Evolutionary conservation across 2,329 filamentous ascomycete species (phyloP).

Genomic region (Colletotrichum theobromicola): DNA sequence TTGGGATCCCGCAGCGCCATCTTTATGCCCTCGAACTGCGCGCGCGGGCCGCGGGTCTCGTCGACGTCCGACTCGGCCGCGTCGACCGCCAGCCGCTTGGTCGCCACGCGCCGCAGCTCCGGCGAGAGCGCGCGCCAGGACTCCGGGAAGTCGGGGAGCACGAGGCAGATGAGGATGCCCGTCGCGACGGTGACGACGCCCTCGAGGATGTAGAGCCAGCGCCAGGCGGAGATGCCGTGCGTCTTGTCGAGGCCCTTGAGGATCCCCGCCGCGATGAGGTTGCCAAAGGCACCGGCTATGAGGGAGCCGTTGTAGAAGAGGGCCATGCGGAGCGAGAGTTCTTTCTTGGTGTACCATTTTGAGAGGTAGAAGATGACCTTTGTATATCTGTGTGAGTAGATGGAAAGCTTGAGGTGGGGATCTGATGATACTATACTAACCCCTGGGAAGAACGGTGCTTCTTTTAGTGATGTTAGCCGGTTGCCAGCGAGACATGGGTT

Average conservation of each 20-base stretch:
- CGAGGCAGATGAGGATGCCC: conserved; percentile 48
- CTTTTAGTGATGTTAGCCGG: background rate
- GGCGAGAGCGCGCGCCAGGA: background rate
- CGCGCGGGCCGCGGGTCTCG: background rate
- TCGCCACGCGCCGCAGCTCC: background rate
- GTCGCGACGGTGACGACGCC: conserved; percentile 53
- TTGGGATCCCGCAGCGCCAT: background rate
- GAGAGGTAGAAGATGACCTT: background rate
- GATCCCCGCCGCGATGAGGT: conserved; percentile 6
- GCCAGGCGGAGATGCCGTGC: conserved; percentile 48
- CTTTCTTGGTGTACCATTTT: background rate
- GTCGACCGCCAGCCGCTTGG: background rate
- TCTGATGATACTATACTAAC: background rate
- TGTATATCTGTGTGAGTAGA: background rate
- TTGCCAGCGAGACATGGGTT: background rate
- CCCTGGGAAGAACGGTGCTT: background rate
- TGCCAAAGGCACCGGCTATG: background rate
- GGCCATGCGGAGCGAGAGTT: background rate
- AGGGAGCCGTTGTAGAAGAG: background rate
- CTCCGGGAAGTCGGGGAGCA: background rate
- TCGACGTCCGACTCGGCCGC: background rate
- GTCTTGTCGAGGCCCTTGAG: conserved; percentile 41
- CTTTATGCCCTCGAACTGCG: background rate
- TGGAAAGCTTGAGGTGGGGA: background rate
- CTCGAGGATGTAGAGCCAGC: conserved; percentile 51